Evolutionary conservation across 2,329 filamentous ascomycete species (phyloP).

Genomic region (Aspergillus sp.): DNA sequence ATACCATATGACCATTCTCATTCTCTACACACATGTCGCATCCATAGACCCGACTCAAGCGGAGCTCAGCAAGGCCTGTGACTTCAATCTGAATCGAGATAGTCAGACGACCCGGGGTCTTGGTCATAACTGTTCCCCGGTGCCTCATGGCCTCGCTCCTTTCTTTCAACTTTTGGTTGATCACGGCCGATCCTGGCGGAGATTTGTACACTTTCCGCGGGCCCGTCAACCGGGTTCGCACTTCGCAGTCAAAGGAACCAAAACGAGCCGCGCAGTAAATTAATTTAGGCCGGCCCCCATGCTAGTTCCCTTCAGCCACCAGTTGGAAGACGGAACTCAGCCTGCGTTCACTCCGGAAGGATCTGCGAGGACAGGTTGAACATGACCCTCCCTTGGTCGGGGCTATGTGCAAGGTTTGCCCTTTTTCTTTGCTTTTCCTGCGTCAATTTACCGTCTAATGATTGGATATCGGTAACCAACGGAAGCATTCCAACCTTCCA

Average conservation of each 20-base stretch:
- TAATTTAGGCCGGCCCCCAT: slow-evolving; percentile 5
- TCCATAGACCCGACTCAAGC: not conserved
- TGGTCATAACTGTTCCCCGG: not conserved
- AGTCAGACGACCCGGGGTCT: not conserved
- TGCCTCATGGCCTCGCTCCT: not conserved
- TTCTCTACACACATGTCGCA: not conserved
- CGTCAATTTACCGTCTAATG: not conserved
- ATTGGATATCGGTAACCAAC: not conserved
- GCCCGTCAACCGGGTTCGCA: slow-evolving; percentile 22
- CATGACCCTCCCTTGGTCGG: slow-evolving; percentile 2
- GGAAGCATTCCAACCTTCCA: not conserved
- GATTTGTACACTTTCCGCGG: slow-evolving; percentile 20
- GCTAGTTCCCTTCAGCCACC: slow-evolving; percentile 13
- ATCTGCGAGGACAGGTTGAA: not conserved
- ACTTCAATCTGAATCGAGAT: not conserved
- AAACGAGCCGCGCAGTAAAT: slow-evolving; percentile 1
- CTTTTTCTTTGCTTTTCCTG: not conserved
- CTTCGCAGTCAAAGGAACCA: slow-evolving; percentile 9
- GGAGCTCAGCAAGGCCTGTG: not conserved
- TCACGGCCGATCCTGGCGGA: slow-evolving; percentile 18
- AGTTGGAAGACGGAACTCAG: not conserved
- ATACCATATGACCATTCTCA: slow-evolving; percentile 5
- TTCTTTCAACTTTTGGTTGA: slow-evolving; percentile 7
- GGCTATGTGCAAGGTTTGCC: slow-evolving; percentile 1
- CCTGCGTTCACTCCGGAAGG: not conserved